A percentile compares a stretch with the other conserved stretches of the same genome.
Conservation (phyloP, 1,284 basidiomycete species). For the Rhizoctonia solani region DNA sequence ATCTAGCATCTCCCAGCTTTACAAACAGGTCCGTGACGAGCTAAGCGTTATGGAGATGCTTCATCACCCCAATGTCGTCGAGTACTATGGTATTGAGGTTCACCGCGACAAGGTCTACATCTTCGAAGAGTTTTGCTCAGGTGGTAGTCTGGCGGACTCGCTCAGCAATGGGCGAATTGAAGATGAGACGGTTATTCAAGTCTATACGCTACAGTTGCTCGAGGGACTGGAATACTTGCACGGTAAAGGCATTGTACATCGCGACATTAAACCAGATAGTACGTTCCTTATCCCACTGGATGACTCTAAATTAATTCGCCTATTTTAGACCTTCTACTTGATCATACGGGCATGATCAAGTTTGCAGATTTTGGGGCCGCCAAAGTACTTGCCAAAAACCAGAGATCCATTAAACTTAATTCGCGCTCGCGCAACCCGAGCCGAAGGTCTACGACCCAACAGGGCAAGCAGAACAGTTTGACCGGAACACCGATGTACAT, state of each 20-base stretch:
- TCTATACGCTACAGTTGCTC: conserved; percentile 97
- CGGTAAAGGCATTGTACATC: conserved; percentile 89
- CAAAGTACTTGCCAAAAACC: conserved; percentile 94
- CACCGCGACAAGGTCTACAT: conserved; percentile 99
- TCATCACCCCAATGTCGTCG: conserved; percentile 96
- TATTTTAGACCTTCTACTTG: conserved; percentile 85
- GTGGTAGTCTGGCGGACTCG: conserved; percentile 88
- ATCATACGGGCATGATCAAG: conserved; percentile 93
- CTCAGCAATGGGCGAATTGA: conserved; percentile 95
- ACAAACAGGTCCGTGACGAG: conserved; percentile 96
- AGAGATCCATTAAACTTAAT: conserved; percentile 49
- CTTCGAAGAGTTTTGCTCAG: conserved; percentile 98
- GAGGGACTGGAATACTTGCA: conserved; percentile 95
- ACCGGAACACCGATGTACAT: conserved; percentile 99
- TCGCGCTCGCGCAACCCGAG: conserved; percentile 44
- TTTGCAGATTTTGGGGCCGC: conserved; percentile 99
- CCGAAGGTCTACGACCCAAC: conserved; percentile 51
- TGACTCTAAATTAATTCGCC: conserved; percentile 38
- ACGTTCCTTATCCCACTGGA: conserved; percentile 47
- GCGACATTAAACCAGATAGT: conserved; percentile 99
- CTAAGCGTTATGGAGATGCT: conserved; percentile 99
- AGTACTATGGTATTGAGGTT: conserved; percentile 99
- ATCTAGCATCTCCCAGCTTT: conserved; percentile 77
- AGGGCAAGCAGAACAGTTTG: conserved; percentile 70
- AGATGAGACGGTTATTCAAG: conserved; percentile 93